Evolutionary conservation across 2,329 filamentous ascomycete genomes (phyloP).

Genomic region (Hypoxylon sp.): DNA sequence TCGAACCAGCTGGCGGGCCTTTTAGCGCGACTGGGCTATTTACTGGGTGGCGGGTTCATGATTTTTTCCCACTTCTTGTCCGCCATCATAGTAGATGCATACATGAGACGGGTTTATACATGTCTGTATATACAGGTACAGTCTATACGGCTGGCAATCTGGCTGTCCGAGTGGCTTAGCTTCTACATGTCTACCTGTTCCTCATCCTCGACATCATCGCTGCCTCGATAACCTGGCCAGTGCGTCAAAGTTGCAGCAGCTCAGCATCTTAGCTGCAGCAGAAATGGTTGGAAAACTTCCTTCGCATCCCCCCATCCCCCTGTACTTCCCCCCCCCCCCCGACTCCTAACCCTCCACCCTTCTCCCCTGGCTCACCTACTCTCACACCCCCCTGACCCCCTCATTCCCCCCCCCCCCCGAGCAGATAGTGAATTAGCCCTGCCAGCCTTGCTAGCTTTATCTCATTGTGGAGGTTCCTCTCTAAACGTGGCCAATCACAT

Average conservation of each 20-base stretch:
- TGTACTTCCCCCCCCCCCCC: constrained; percentile 21
- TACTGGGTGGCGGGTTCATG: constrained; percentile 33
- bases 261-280: constrained; percentile 13
- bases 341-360: constrained; percentile 24
- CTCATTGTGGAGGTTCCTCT: constrained; percentile 33
- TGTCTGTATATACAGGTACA: too few relatives aligned
- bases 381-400: constrained; percentile 29
- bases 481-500: constrained; percentile 30
- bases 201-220: background rate
- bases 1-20: too few relatives aligned
- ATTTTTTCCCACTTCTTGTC: constrained; percentile 32
- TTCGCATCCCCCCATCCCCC: constrained; percentile 1
- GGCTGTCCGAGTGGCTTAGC: too few relatives aligned
- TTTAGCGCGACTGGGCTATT: constrained; percentile 18
- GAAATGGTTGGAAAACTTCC: constrained; percentile 23
- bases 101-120: too few relatives aligned
- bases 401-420: constrained; percentile 20
- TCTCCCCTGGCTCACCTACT: too few relatives aligned
- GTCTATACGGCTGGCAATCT: too few relatives aligned
- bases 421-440: constrained; percentile 17
- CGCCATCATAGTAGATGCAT: background rate
- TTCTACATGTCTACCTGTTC: too few relatives aligned
- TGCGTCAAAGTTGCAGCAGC: background rate
- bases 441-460: constrained; percentile 36
- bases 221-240: background rate